These are phyloP conservation scores for Thymus mandschuricus DNA, from an alignment of 257 asterid genomes.

Conservation along the genomic window DNA sequence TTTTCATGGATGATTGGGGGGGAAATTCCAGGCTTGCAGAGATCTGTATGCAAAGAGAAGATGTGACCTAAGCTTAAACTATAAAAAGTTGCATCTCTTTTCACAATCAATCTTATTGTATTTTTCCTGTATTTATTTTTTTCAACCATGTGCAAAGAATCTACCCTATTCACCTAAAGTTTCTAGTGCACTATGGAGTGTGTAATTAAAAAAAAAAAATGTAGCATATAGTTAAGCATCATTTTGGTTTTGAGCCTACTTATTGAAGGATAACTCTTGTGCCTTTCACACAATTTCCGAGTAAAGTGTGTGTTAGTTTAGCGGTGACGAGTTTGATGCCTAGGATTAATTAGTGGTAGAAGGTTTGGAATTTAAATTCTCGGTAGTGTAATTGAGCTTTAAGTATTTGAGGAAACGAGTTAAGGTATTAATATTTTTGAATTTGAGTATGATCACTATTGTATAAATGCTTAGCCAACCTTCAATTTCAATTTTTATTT, in stretches of 20 bases:
- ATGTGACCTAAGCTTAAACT: conserved; percentile 39
- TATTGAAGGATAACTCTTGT: no score
- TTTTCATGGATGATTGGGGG: conserved; percentile 29
- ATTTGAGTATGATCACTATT: no score
- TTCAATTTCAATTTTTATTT: no score
- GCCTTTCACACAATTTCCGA: no score
- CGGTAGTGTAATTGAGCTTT: no score
- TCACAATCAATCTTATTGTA: conserved; percentile 26
- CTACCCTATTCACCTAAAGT: conserved; percentile 1
- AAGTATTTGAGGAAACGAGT: no score
- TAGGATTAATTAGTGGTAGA: no score
- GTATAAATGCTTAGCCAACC: no score
- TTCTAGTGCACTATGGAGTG: neutral
- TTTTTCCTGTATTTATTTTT: neutral
- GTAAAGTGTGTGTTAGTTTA: no score
- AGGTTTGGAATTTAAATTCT: no score
- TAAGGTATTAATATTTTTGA: no score
- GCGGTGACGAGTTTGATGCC: no score
- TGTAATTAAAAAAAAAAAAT: neutral
- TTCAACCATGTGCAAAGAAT: conserved; percentile 11
- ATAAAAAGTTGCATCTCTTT: conserved; percentile 27
- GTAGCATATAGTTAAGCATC: neutral
- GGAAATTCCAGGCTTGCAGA: conserved; percentile 27
- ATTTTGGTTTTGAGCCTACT: neutral
- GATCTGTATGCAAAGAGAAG: conserved; percentile 32